phyloP scores from a whole-genome alignment of 1,139 yeast genomes.

The Scheffersomyces illinoinensis region DNA sequence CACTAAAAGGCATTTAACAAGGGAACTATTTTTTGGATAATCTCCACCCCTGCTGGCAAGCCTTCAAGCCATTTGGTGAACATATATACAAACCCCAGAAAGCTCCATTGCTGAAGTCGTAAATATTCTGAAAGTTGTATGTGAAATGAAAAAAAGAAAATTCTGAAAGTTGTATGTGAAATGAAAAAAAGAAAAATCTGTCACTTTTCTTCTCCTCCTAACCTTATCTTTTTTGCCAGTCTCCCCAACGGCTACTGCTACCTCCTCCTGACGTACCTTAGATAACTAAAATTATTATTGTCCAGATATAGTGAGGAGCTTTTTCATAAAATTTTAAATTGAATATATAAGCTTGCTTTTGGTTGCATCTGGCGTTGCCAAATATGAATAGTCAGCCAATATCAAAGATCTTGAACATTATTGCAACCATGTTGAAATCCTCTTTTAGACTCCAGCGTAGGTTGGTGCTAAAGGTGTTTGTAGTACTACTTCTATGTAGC shows the following conservation, averaged over 20 bases:
- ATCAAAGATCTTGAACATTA: neutral
- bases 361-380: neutral
- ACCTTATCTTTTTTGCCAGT: neutral
- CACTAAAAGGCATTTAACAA: neutral
- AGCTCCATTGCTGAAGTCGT: neutral
- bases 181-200: neutral
- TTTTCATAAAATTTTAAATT: neutral
- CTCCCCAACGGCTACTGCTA: neutral
- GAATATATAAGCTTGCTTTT: neutral
- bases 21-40: neutral
- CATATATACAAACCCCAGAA: neutral
- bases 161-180: neutral
- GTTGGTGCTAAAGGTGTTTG: conserved; percentile 10
- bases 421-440: neutral
- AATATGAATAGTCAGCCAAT: neutral
- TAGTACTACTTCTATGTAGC: conserved; percentile 11
- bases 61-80: neutral
- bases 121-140: neutral
- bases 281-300: neutral
- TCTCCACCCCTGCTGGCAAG: neutral
- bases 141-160: neutral
- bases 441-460: conserved; percentile 8
- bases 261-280: neutral
- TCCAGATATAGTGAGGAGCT: neutral
- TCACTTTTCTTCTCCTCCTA: neutral